Conservation (phyloP, 139 green algal species). For the Asterochloris erici region DNA sequence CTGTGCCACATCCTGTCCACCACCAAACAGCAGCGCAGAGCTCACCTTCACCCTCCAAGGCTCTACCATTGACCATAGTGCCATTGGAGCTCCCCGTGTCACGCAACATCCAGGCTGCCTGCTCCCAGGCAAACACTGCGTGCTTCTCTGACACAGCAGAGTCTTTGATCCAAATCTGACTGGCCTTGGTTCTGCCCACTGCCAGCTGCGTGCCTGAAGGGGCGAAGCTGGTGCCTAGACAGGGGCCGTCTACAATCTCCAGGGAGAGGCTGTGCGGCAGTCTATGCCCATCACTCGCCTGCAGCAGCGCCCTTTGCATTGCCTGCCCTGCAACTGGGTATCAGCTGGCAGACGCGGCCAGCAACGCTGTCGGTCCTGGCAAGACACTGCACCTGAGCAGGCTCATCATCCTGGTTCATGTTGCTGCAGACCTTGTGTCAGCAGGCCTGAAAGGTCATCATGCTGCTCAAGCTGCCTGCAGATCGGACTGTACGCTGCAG, state of each 20-base stretch:
- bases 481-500: too few species aligned
- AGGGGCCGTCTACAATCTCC: constrained; percentile 5
- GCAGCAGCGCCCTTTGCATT: too few species aligned
- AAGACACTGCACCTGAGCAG: too few species aligned
- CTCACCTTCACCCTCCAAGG: constrained; percentile 29
- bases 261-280: constrained; percentile 6
- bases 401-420: too few species aligned
- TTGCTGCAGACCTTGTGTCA: too few species aligned
- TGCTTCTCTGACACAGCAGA: constrained; percentile 60
- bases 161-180: constrained; percentile 64
- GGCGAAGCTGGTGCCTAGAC: not conserved
- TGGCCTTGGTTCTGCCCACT: constrained; percentile 19
- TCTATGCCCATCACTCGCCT: not conserved
- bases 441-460: too few species aligned
- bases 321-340: too few species aligned
- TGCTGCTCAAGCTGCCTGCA: too few species aligned
- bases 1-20: constrained; percentile 3
- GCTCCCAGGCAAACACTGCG: constrained; percentile 47
- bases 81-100: constrained; percentile 70
- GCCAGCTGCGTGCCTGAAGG: constrained; percentile 8
- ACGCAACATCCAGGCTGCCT: constrained; percentile 37
- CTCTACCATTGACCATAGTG: constrained; percentile 46
- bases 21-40: not conserved
- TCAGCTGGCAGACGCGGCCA: too few species aligned
- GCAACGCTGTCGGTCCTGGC: too few species aligned